Evolutionary conservation across 768 basidiomycete genomes (phyloP), one percentile per base, ranked within the genome.

Genomic region (Amanita muscaria): DNA sequence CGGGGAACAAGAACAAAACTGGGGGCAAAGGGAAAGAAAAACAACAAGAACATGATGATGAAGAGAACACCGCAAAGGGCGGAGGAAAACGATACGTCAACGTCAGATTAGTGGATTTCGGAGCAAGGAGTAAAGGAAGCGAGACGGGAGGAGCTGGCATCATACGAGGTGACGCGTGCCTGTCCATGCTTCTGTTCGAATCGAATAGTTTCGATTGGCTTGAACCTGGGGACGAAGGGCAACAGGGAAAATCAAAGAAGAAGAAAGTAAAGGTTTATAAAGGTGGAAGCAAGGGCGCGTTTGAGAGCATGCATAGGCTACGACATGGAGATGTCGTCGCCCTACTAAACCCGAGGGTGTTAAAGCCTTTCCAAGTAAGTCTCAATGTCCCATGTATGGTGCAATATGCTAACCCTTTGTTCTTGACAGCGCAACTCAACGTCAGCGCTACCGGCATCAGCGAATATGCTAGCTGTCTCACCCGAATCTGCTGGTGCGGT

Each of bases 241-340:
- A 69, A 68, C 3, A 66, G 59, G 22, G 78, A 74, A 5, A 70
- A 79, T n/a, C n/a, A n/a, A 73, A 69, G 8, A 64, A 68, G 27
- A 72, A 62, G 29, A 65, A 72, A 30, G 68, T 70, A 50, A 89
- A 80, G 56, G 49, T 83, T 0, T 94, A 92, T 60, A 77, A 72
- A 51, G 94, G 96, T 0, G 94, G 94, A 2, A 91, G 89, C 51
- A 78, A 80, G 5, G 96, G 96, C 4, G 93, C 92, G 3, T 98
- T 88, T 56, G 96, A 98, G 60, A 69, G 75, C 40, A 78, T 87
- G 66, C 82, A 87, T 39, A 89, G 88, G 55, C 63, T 94, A 44
- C 79, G 79, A 48, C 86, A 91, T 52, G 96, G 96, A 2, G 83
- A 89, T 37, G 92, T 98, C 4, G 69, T 98, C 31, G 88, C 90